A percentile compares a stretch with the other conserved stretches of the same genome.
Conservation (phyloP, 257 asterid species). For the Cordia subcordata region DNA sequence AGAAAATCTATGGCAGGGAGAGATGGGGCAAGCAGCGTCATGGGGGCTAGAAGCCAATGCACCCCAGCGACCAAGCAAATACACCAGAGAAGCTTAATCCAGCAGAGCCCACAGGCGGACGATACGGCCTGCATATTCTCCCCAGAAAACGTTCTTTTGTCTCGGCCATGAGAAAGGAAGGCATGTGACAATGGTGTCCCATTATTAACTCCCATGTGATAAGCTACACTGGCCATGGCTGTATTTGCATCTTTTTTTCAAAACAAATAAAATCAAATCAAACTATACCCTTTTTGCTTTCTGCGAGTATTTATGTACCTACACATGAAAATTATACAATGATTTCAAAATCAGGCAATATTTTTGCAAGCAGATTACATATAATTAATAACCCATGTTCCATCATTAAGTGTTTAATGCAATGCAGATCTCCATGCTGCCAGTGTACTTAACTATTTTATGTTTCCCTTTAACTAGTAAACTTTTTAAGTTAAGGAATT, state of each 20-base stretch:
- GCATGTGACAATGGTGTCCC: conserved; percentile 12
- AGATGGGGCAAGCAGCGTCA: neutral
- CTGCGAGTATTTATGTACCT: neutral
- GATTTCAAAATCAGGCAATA: neutral
- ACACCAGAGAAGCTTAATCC: conserved; percentile 7
- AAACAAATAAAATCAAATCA: too few species aligned
- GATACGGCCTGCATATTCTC: conserved; percentile 5
- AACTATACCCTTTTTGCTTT: neutral
- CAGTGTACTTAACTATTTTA: neutral
- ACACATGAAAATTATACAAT: conserved; percentile 4
- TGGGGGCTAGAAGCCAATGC: conserved; percentile 4
- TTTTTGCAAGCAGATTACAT: conserved; percentile 1
- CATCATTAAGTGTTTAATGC: neutral
- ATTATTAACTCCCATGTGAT: conserved; percentile 17
- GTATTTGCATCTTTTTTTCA: conserved; percentile 3
- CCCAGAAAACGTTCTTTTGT: neutral
- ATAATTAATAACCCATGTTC: conserved; percentile 11
- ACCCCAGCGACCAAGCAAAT: conserved; percentile 22
- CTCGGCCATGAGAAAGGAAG: conserved; percentile 12
- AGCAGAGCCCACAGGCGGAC: conserved; percentile 6
- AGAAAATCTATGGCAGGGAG: neutral
- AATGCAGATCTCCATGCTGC: neutral
- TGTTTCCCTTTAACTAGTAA: neutral
- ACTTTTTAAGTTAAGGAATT: too few species aligned
- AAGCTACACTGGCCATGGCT: conserved; percentile 14